Evolutionary conservation across 2,329 filamentous ascomycete species (phyloP), one percentile per base, ranked within the genome.

Genomic region (Ophiognomonia clavigignenti-juglandacearum): DNA sequence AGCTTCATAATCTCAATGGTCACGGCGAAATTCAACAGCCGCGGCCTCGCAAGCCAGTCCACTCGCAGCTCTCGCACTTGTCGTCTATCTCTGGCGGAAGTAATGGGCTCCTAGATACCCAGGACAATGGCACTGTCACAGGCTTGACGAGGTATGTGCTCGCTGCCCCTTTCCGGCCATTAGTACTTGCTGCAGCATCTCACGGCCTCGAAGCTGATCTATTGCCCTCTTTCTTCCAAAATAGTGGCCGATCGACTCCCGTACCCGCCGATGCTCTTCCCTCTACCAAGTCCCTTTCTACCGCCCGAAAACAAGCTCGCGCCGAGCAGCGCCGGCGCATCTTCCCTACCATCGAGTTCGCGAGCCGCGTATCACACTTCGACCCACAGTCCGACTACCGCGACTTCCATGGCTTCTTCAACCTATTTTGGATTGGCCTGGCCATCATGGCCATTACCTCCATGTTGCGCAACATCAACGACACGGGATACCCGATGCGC

Each of bases 401-500:
- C 60, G 90, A 98, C 67, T 98, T 98, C 64, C 83, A 89, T 58
- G 93, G 93, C 62, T 98, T 98, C 77, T 98, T 96, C 70, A 88
- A 93, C 45, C 79, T 98, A 31, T 98, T 98, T 70, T 98, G 93
- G 93, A 92, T 98, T 55, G 89, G 89, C 9, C 75, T 98, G 50
- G 88, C 88, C 56, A 95, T 98, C 65, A 96, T 98, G 91, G 89
- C 91, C 59, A 85, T 96, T 53, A 97, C 92, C 3, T 88, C 88
- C n/a, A 88, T 90, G 74, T 69, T 96, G 60, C 83, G 92, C 59
- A 97, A 96, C 65, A 81, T 93, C 61, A 95, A 92, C 66, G 93
- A 97, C 63, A 96, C 89, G 0, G 93, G 93, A 19, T 88, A 85
- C 62, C 87, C 91, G 14, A 72, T 97, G 58, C 81, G 86, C 59